Conservation (phyloP, 2,329 filamentous ascomycete species). For the Elsinoe fawcettii region DNA sequence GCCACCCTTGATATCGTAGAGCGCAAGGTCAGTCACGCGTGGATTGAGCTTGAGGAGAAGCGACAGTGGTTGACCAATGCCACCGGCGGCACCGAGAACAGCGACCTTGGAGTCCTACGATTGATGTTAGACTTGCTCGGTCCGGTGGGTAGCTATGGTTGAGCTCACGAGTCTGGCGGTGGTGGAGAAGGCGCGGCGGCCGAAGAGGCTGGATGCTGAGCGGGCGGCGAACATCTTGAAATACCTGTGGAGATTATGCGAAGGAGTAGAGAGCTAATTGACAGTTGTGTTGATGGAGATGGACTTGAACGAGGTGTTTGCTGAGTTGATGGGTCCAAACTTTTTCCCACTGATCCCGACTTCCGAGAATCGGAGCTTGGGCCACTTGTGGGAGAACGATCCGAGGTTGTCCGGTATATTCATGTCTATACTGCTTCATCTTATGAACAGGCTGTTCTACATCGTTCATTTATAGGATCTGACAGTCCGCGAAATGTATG, state of each 20-base stretch:
- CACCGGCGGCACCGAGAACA: conserved; percentile 92
- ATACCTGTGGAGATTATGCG: conserved; percentile 77
- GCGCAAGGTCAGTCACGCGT: conserved; percentile 81
- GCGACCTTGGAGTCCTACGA: conserved; percentile 88
- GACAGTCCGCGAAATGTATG: no score
- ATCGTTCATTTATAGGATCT: no score
- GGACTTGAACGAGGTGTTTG: conserved; percentile 53
- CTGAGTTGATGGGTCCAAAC: conserved; percentile 10
- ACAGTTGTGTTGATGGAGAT: conserved; percentile 73
- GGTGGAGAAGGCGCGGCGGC: conserved; percentile 47
- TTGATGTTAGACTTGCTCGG: neutral
- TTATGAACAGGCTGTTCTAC: neutral
- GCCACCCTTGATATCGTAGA: conserved; percentile 94
- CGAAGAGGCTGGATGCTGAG: conserved; percentile 41
- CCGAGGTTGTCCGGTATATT: neutral
- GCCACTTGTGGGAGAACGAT: neutral
- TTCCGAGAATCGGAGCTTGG: conserved; percentile 11
- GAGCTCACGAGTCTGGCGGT: conserved; percentile 42
- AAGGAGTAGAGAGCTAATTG: conserved; percentile 51
- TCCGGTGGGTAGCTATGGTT: conserved; percentile 18
- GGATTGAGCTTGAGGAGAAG: conserved; percentile 99
- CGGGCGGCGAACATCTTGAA: conserved; percentile 66
- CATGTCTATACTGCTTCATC: neutral
- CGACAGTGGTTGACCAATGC: conserved; percentile 96
- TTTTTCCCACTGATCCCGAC: conserved; percentile 9